phyloP scores from a whole-genome alignment of 192 early-diverging fungal genomes.

The Rhizophagus prolifer region DNA sequence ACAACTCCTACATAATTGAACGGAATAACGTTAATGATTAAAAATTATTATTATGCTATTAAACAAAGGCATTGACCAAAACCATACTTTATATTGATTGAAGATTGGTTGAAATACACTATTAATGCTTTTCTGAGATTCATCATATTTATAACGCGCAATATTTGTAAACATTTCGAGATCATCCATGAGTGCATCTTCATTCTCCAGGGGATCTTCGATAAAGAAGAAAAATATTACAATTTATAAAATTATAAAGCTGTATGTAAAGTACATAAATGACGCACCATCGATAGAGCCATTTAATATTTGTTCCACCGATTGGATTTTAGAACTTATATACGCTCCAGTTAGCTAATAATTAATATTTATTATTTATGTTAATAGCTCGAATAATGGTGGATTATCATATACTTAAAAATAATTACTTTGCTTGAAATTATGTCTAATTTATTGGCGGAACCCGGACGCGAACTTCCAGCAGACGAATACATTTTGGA shows the following conservation, averaged over 20 bases:
- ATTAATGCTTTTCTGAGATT: constrained; percentile 51
- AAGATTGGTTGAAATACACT: constrained; percentile 60
- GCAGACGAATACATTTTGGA: constrained; percentile 68
- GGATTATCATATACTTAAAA: not conserved
- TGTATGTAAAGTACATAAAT: not conserved
- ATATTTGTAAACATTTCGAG: constrained; percentile 70
- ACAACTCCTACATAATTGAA: not conserved
- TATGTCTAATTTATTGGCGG: constrained; percentile 48
- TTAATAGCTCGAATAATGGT: not conserved
- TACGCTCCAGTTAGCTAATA: not conserved
- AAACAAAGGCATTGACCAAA: not conserved
- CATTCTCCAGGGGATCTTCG: constrained; percentile 62
- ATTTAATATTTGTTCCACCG: constrained; percentile 5
- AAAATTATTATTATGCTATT: too few species aligned
- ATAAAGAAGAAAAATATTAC: not conserved
- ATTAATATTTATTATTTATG: not conserved
- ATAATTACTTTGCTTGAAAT: constrained; percentile 49
- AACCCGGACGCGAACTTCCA: constrained; percentile 44
- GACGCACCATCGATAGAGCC: constrained; percentile 13
- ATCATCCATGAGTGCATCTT: constrained; percentile 65
- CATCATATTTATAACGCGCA: constrained; percentile 67
- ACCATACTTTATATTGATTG: constrained; percentile 54
- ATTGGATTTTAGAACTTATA: not conserved
- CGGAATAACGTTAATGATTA: not conserved
- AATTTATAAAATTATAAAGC: not conserved